These are phyloP conservation scores for Stellera chamaejasme DNA, from an alignment of 345 rosid species.

Conservation along the genomic window DNA sequence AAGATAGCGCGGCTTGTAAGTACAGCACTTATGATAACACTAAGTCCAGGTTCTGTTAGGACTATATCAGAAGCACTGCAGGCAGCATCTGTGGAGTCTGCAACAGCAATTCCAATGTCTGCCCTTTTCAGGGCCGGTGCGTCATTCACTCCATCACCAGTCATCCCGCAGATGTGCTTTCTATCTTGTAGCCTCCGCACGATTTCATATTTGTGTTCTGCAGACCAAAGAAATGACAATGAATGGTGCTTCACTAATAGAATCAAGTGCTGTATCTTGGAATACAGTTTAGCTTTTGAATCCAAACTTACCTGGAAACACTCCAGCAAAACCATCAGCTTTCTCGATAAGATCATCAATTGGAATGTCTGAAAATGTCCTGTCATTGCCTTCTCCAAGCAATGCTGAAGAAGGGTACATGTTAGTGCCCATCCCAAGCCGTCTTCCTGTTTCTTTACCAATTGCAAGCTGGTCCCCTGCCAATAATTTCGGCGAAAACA, in stretches of 20 bases:
- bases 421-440: too few relatives aligned
- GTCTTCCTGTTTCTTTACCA: too few relatives aligned
- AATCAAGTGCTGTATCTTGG: neutral
- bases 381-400: too few relatives aligned
- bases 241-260: conserved; percentile 2
- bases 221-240: neutral
- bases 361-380: too few relatives aligned
- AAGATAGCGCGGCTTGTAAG: conserved; percentile 58
- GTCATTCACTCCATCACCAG: conserved; percentile 63
- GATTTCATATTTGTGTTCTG: conserved; percentile 57
- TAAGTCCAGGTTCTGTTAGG: conserved; percentile 54
- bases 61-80: conserved; percentile 58
- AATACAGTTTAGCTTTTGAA: neutral
- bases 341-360: too few relatives aligned
- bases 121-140: conserved; percentile 38
- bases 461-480: too few relatives aligned
- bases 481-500: too few relatives aligned
- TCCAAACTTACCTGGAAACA: conserved; percentile 36
- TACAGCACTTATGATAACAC: conserved; percentile 56
- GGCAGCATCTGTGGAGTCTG: conserved; percentile 62
- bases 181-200: conserved; percentile 39
- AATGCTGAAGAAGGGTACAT: too few relatives aligned
- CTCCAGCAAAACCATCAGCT: conserved; percentile 53
- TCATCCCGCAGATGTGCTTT: conserved; percentile 56
- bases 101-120: conserved; percentile 28